Evolutionary conservation across 2,329 filamentous ascomycete genomes (phyloP).

Genomic region (Fusarium sacchari): DNA sequence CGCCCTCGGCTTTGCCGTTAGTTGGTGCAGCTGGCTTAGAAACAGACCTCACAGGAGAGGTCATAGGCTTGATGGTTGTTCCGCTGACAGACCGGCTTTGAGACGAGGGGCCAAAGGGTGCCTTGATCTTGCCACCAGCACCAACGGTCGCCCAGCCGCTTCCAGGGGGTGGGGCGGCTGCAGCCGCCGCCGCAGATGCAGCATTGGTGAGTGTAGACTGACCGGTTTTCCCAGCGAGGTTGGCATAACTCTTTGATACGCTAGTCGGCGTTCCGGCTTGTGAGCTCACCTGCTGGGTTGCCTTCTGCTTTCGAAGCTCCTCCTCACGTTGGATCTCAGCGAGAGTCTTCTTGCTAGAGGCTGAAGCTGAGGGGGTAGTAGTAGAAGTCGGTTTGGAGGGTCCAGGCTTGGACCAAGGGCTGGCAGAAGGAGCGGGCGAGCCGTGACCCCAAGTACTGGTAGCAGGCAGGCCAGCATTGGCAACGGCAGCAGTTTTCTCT

Average conservation of each 20-base stretch:
- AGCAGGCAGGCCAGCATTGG: constrained; percentile 76
- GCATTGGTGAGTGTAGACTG: constrained; percentile 52
- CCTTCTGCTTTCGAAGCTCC: constrained; percentile 80
- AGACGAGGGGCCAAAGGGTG: constrained; percentile 68
- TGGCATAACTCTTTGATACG: constrained; percentile 88
- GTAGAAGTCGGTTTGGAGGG: constrained; percentile 53
- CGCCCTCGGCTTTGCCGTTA: constrained; percentile 51
- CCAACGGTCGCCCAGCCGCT: constrained; percentile 94
- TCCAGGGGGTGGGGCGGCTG: constrained; percentile 46
- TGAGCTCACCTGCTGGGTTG: constrained; percentile 61
- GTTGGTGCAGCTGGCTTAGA: constrained; percentile 60
- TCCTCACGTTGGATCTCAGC: constrained; percentile 98
- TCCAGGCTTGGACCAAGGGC: constrained; percentile 75
- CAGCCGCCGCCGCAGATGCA: constrained; percentile 53
- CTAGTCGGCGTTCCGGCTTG: constrained; percentile 60
- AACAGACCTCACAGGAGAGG: constrained; percentile 62
- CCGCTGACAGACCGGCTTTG: constrained; percentile 58
- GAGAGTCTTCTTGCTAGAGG: constrained; percentile 81
- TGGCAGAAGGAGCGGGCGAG: constrained; percentile 73
- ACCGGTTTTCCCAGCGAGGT: constrained; percentile 83
- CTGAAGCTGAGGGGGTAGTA: constrained; percentile 34
- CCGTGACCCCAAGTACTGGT: constrained; percentile 89
- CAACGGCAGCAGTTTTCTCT: constrained; percentile 64
- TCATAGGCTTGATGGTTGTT: constrained; percentile 54
- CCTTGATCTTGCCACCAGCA: constrained; percentile 90